Percentiles rank a stretch among this genome's conserved stretches.
Conservation (phyloP, 768 basidiomycete species). For the Termitomyces sp. region DNA sequence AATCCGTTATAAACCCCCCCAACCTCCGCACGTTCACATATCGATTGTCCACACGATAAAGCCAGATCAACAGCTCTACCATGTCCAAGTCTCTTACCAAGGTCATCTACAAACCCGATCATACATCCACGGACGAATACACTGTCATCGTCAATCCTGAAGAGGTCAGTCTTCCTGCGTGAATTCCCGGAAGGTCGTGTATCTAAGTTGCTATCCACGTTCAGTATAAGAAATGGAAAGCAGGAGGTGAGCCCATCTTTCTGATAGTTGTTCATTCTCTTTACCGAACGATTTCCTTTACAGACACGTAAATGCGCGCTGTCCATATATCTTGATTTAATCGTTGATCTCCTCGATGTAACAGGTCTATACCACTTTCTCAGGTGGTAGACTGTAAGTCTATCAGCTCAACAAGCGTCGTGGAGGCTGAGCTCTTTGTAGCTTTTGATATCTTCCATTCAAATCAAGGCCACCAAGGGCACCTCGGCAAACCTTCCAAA, state of each 20-base stretch:
- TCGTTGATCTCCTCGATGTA: constrained; percentile 8
- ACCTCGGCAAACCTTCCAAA: constrained; percentile 67
- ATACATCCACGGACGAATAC: constrained; percentile 69
- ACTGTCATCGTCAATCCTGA: constrained; percentile 59
- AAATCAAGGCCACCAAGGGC: constrained; percentile 72
- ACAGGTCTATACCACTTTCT: constrained; percentile 63
- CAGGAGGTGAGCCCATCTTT: constrained; percentile 51
- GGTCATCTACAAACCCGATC: constrained; percentile 76
- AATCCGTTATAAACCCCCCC: constrained; percentile 12
- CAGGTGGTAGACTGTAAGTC: constrained; percentile 76
- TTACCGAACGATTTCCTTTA: constrained; percentile 14
- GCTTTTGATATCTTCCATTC: constrained; percentile 73
- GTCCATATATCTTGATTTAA: neutral
- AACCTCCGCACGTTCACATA: neutral
- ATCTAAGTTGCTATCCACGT: constrained; percentile 4
- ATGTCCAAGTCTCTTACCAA: constrained; percentile 53
- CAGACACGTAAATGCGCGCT: constrained; percentile 59
- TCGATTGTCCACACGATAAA: constrained; percentile 7
- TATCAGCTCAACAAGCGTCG: neutral
- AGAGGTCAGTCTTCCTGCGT: constrained; percentile 41
- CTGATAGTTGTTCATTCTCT: constrained; percentile 14
- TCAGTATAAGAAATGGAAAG: constrained; percentile 76
- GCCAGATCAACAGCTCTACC: constrained; percentile 11
- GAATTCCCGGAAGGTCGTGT: constrained; percentile 4
- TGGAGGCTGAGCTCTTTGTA: constrained; percentile 18